These are phyloP conservation scores for Tylopilus sp. DNA, from an alignment of 1,284 basidiomycete species.

Conservation along the genomic window DNA sequence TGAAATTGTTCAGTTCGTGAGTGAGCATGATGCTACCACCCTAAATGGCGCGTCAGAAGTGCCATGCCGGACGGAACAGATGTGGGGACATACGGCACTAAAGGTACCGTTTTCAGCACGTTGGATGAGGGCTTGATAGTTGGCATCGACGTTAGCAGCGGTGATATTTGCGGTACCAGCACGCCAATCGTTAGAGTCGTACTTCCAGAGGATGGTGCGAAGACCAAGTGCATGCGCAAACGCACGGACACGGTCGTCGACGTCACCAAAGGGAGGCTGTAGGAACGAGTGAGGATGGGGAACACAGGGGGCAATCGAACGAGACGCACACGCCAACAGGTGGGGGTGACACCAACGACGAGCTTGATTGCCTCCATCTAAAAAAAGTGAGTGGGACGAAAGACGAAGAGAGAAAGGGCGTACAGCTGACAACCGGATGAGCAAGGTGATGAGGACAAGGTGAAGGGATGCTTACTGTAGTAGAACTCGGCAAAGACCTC, in stretches of 20 bases:
- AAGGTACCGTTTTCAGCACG: conserved; percentile 36
- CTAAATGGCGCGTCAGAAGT: conserved; percentile 22
- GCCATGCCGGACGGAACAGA: not conserved
- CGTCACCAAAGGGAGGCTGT: conserved; percentile 60
- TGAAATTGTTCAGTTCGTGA: conserved; percentile 49
- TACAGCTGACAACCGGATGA: conserved; percentile 23
- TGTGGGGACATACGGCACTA: not conserved
- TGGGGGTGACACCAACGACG: conserved; percentile 61
- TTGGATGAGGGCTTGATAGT: conserved; percentile 41
- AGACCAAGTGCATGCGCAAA: conserved; percentile 60
- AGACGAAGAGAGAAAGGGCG: not conserved
- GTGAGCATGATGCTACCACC: conserved; percentile 47
- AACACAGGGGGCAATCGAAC: not conserved
- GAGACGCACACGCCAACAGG: conserved; percentile 56
- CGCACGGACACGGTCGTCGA: conserved; percentile 68
- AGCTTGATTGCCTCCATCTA: conserved; percentile 43
- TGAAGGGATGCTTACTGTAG: conserved; percentile 43
- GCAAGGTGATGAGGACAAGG: conserved; percentile 42
- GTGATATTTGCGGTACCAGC: conserved; percentile 47
- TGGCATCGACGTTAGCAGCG: conserved; percentile 37
- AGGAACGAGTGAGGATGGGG: not conserved
- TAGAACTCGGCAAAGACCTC: conserved; percentile 73
- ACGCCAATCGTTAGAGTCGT: conserved; percentile 71
- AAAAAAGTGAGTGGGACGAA: no score
- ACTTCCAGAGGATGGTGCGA: conserved; percentile 62